These are phyloP conservation scores for Candida maris DNA, from an alignment of 805 yeast genomes.

Conservation along the genomic window DNA sequence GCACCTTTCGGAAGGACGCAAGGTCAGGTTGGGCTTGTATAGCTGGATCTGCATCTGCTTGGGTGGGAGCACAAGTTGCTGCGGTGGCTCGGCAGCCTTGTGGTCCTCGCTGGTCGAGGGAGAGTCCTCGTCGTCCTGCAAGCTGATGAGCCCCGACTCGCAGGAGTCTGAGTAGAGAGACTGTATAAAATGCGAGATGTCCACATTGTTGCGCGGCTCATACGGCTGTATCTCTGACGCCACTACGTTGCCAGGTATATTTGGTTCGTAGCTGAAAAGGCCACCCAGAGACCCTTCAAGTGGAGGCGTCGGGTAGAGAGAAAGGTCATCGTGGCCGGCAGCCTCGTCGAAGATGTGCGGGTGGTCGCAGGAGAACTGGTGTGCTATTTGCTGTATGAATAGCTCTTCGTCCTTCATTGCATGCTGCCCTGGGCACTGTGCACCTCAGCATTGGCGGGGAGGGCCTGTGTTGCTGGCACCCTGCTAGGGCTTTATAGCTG, in stretches of 20 bases:
- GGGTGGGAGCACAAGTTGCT: neutral
- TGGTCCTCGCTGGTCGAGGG: neutral
- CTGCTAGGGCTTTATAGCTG: too few relatives aligned
- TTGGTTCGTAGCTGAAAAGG: neutral
- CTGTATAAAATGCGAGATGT: neutral
- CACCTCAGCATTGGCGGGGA: too few relatives aligned
- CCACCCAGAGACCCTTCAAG: constrained; percentile 1
- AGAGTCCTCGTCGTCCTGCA: neutral
- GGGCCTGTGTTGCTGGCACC: too few relatives aligned
- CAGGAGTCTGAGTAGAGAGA: neutral
- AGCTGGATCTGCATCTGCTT: neutral
- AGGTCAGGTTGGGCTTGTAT: too few relatives aligned
- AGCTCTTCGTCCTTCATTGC: constrained; percentile 1
- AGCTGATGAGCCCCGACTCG: neutral
- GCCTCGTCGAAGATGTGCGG: neutral
- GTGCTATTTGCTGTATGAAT: constrained; percentile 1
- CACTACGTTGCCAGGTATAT: neutral
- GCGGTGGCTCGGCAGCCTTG: neutral
- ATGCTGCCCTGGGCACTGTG: too few relatives aligned
- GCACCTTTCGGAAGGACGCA: neutral
- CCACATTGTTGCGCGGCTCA: neutral
- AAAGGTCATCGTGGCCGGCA: neutral
- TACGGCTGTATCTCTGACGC: neutral
- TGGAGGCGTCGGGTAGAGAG: constrained; percentile 2
- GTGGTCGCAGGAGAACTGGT: neutral